Evolutionary conservation across 768 basidiomycete genomes (phyloP).

Genomic region (Bullera alba): DNA sequence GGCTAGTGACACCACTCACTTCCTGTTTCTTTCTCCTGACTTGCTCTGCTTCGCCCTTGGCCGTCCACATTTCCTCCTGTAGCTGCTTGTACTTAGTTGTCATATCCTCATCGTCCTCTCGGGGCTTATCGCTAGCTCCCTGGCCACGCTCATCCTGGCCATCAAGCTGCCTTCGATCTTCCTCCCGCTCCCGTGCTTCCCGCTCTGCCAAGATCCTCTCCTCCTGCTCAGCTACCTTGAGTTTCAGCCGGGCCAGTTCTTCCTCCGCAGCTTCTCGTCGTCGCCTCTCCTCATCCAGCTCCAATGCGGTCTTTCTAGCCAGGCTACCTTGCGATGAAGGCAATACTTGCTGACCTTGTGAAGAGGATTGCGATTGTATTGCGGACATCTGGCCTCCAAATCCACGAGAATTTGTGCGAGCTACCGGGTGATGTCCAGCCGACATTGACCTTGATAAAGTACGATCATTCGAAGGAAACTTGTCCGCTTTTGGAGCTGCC

Average conservation of each 20-base stretch:
- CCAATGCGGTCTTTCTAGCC: conserved; percentile 21
- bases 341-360: conserved; percentile 2
- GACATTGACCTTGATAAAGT: conserved; percentile 29
- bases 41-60: conserved; percentile 29
- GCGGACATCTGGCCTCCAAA: conserved; percentile 8
- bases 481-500: not conserved
- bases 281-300: conserved; percentile 23
- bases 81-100: conserved; percentile 12
- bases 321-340: conserved; percentile 27
- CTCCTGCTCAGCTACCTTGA: not conserved
- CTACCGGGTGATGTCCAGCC: conserved; percentile 13
- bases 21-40: conserved; percentile 22
- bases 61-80: conserved; percentile 25
- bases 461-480: conserved; percentile 1
- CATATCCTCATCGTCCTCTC: conserved; percentile 1
- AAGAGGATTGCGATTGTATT: conserved; percentile 21
- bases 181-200: conserved; percentile 1
- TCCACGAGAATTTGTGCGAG: not conserved
- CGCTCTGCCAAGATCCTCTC: conserved; percentile 6
- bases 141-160: not conserved
- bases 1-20: conserved; percentile 7
- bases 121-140: not conserved
- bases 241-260: conserved; percentile 5
- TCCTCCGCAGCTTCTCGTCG: conserved; percentile 8
- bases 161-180: not conserved